Base-by-base conservation (phyloP, 2,329 filamentous ascomycete genomes). In the Alternaria sp. region DNA sequence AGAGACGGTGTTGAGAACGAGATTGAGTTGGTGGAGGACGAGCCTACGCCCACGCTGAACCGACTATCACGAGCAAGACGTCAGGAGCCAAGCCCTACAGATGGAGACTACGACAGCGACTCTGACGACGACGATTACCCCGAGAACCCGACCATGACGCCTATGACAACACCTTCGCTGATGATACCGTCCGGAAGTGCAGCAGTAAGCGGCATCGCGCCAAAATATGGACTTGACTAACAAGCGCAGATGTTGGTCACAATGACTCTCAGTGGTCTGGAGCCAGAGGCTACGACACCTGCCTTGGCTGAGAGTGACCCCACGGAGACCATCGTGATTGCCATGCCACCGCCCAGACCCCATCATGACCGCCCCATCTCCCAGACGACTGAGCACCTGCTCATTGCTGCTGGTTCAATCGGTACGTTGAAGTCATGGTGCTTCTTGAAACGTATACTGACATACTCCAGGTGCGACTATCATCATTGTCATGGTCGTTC, bases 331-430 rank as follows among this genome's bases (percentile, higher is more conserved):
- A 65, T 75, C 6, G 68, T 74, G 15, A 67, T 76, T 9, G 57
- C 69, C 12, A 59, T 75, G 40, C 56, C 68, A 15, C 69, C 56
- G 32, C 62, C 63, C 17, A 25, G 54, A 62, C 32, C 67, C 62
- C 32, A 67, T 66, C 30, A 61, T 66, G n/a, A 67, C 44, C 62
- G 68, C 23, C 72, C 46, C 13, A 62, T 81, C 30, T 80, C 79
- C 8, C 71, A 77, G 43, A 74, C 75, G 8, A 80, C 79, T n/a
- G 71, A 80, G 57, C 79, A 81, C 57, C 59, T 79, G 62, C 74
- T 81, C 28, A 81, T 81, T 26, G 79, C 79, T 56, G 79, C 78
- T 60, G 79, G 78, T 9, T 80, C 79, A n/a, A 80, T 81, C 59
- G 79, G 79, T 78, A 65, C 10, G 59, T 12, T 52, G 28, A 59